phyloP scores from a whole-genome alignment of 768 basidiomycete genomes.

The Lactarius evosmus region DNA sequence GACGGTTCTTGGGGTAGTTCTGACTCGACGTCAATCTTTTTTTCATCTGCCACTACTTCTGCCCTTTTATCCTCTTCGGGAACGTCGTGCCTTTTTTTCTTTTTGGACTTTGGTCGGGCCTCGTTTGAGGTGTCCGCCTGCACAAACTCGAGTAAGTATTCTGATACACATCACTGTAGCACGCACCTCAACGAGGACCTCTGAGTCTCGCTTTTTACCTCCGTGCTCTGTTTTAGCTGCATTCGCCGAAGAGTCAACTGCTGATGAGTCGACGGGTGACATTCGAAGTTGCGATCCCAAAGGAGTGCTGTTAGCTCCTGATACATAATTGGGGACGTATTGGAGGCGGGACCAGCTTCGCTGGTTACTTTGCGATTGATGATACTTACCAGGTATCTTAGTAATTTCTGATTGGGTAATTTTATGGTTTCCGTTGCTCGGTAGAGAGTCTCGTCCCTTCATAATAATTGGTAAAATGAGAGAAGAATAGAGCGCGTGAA shows the following conservation, averaged over 20 bases:
- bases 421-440: conserved; percentile 6
- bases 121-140: conserved; percentile 12
- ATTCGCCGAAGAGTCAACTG: conserved; percentile 20
- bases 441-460: conserved; percentile 5
- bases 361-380: conserved; percentile 14
- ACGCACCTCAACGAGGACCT: conserved; percentile 8
- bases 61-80: conserved; percentile 11
- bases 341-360: conserved; percentile 18
- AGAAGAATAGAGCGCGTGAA: conserved; percentile 28
- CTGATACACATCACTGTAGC: not conserved
- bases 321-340: conserved; percentile 32
- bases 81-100: conserved; percentile 37
- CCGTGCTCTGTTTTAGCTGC: conserved; percentile 7
- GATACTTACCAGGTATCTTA: conserved; percentile 29
- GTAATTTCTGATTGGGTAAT: conserved; percentile 14
- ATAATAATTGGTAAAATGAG: conserved; percentile 20
- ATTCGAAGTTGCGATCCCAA: conserved; percentile 59
- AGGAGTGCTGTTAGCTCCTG: conserved; percentile 71
- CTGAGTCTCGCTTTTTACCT: conserved; percentile 3
- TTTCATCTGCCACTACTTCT: not conserved
- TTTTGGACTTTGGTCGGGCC: conserved; percentile 27
- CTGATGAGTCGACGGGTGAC: conserved; percentile 40
- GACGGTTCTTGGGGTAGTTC: not conserved
- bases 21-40: not conserved
- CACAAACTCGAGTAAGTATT: conserved; percentile 4